Evolutionary conservation across 805 yeast species (phyloP).

Genomic region (Cyberlindnera galapagoensis): DNA sequence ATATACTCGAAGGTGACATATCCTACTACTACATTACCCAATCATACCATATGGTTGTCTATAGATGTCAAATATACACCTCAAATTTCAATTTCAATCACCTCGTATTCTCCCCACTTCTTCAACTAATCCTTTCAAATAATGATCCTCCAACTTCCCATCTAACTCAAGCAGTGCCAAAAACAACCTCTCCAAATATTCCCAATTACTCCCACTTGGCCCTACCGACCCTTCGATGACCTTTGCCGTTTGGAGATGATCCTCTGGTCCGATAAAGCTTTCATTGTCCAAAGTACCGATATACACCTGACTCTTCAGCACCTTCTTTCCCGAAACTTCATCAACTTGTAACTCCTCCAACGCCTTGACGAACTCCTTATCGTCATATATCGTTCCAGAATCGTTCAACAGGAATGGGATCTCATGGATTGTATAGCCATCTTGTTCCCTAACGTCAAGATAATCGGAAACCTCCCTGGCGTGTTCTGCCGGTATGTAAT

Average conservation of each 20-base stretch:
- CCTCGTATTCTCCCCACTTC: too few relatives aligned
- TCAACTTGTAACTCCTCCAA: conserved; percentile 24
- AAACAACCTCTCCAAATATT: conserved; percentile 55
- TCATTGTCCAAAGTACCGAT: conserved; percentile 78
- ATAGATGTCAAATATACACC: too few relatives aligned
- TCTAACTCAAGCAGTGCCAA: conserved; percentile 36
- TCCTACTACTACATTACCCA: too few relatives aligned
- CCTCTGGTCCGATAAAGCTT: conserved; percentile 83
- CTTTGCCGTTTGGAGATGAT: conserved; percentile 48
- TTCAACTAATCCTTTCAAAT: conserved; percentile 14
- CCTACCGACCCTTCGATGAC: conserved; percentile 56
- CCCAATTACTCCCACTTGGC: conserved; percentile 76
- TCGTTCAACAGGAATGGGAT: conserved; percentile 54
- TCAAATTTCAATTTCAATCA: too few relatives aligned
- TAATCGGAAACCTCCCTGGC: conserved; percentile 59
- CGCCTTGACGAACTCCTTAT: conserved; percentile 7
- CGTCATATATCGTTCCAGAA: conserved; percentile 5
- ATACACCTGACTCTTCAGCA: conserved; percentile 58
- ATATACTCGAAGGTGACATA: too few relatives aligned
- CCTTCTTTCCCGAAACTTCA: conserved; percentile 30
- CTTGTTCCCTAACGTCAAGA: conserved; percentile 79
- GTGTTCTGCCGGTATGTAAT: conserved; percentile 61
- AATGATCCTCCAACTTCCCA: conserved; percentile 15
- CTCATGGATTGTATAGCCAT: conserved; percentile 71
- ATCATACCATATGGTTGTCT: too few relatives aligned